A percentile compares a stretch with the other conserved stretches of the same genome.
These are phyloP conservation scores for Pterocarpus macrocarpus DNA, from an alignment of 306 rosid species.

Conservation along the genomic window DNA sequence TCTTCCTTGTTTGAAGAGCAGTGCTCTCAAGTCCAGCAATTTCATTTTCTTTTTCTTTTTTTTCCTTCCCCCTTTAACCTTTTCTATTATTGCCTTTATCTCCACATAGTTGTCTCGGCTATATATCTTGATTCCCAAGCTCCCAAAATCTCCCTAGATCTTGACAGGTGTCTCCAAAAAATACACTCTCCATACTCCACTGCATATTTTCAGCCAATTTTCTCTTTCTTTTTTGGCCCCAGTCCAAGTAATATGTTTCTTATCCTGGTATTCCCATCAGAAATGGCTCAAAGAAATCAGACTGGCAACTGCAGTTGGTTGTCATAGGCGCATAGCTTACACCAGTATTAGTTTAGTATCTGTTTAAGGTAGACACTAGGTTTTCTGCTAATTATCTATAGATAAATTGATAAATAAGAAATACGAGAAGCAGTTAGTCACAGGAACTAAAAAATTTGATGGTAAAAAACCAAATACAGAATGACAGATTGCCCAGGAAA, in stretches of 20 bases:
- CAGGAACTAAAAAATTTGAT: not conserved
- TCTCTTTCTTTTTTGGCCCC: not conserved
- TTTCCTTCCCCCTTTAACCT: not conserved
- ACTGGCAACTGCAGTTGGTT: not conserved
- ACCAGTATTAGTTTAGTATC: not conserved
- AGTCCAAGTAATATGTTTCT: constrained; percentile 8
- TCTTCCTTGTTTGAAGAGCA: not conserved
- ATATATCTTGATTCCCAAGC: not conserved
- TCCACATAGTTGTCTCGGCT: not conserved
- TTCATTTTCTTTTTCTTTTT: not conserved
- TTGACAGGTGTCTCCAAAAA: not conserved
- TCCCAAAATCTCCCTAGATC: not conserved
- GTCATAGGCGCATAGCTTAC: not conserved
- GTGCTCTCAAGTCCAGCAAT: not conserved
- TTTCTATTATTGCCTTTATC: constrained; percentile 11
- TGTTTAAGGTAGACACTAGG: constrained; percentile 1
- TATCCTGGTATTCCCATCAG: not conserved
- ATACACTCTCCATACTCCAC: not conserved
- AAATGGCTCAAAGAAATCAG: no score
- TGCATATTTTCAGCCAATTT: constrained; percentile 2
- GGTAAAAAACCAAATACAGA: not conserved
- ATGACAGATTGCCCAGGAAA: not conserved
- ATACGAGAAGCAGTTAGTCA: not conserved
- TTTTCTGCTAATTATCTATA: not conserved
- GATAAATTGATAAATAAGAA: not conserved